Base-by-base conservation (phyloP, 1,139 yeast genomes). In the Zygosaccharomyces pseudobailii region DNA sequence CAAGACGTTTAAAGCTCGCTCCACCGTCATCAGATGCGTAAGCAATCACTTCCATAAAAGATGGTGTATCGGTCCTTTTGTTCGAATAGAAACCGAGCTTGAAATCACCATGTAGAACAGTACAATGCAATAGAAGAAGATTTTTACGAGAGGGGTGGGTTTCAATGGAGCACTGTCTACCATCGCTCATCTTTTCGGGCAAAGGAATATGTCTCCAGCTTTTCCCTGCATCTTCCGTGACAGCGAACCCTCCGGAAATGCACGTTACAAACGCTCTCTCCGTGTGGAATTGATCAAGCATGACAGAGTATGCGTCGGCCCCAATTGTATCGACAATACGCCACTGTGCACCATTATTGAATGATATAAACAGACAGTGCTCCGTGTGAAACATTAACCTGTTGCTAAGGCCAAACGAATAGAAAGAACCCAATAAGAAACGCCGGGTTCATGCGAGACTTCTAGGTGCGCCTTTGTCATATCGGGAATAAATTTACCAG, bases 281-380 rank as follows among this genome's bases (percentile, higher is more conserved):
- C 3, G 45, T 42, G 36, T 53, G 47, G 33, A 46, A 47, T 2
- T 32, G 27, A 44, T 63, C 67, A 1, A 57, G 32, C 3, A 7
- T 20, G 5, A 58, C 36, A 5, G 44, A 47, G 3, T 52, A 40
- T 13, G 52, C 39, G 0, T 41, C 49, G 3, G 41, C 25, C 6
- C 57, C 43, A 2, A 31, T 24, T 1, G 50, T 42, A 33, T 33
- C 22, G 19, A 33, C 36, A 6, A 7, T 13, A 17, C 19, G 36
- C 68, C 68, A 64, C 8, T 42, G 47, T 25, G 33, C 49, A 36
- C 66, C 68, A 45, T 55, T 55, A 45, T 63, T 58, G 7, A 36
- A 40, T 19, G 62, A 54, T 13, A 54, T 56, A 8, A 47, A 39
- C 5, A 61, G 9, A 6, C 36, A 37, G 7, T 13, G n/a, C 5